Evolutionary conservation across 495 filamentous ascomycete genomes (phyloP).

Genomic region (Astrothelium macrocarpum): DNA sequence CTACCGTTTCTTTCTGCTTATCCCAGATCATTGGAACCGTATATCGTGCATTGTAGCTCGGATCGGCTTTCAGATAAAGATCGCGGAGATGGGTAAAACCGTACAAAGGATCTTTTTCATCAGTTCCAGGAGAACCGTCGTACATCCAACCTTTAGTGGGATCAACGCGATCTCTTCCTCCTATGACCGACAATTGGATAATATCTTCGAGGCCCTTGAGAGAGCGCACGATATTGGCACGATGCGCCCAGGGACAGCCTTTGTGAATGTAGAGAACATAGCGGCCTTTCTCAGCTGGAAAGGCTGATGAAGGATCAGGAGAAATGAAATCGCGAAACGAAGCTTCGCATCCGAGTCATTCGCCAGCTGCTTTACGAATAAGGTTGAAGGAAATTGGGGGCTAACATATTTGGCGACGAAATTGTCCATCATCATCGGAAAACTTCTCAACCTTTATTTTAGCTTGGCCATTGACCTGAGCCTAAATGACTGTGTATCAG

Average conservation of each 20-base stretch:
- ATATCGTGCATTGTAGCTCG: constrained; percentile 49
- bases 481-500: neutral
- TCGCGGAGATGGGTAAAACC: constrained; percentile 49
- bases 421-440: constrained; percentile 9
- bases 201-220: constrained; percentile 71
- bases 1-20: constrained; percentile 42
- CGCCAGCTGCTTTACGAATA: neutral
- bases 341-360: neutral
- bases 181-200: constrained; percentile 58
- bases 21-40: constrained; percentile 57
- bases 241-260: constrained; percentile 78
- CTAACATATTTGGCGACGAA: constrained; percentile 9
- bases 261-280: constrained; percentile 72
- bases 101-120: constrained; percentile 27
- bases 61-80: constrained; percentile 52
- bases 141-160: constrained; percentile 70
- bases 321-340: constrained; percentile 27
- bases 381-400: neutral
- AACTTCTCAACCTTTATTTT: neutral
- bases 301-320: constrained; percentile 29
- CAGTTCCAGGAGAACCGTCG: constrained; percentile 19
- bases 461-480: neutral
- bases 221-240: constrained; percentile 62
- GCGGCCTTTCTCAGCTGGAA: constrained; percentile 62
- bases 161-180: constrained; percentile 43